phyloP scores from a whole-genome alignment of 1,139 yeast species.

The Saccharomyces hybrid region DNA sequence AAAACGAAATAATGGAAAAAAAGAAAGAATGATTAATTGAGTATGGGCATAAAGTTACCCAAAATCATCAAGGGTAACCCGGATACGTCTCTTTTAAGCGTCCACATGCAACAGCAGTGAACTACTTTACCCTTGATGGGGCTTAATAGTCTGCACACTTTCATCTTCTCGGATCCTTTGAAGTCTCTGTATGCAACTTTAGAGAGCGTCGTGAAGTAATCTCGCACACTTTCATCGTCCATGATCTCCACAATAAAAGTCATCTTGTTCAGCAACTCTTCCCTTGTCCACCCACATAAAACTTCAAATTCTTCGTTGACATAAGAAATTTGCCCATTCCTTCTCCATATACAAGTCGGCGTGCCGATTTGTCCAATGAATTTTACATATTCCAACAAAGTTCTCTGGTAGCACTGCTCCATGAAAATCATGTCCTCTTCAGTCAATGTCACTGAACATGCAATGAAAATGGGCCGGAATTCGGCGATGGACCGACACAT shows the following conservation, averaged over 20 bases:
- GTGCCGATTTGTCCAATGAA: constrained; percentile 82
- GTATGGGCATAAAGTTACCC: constrained; percentile 74
- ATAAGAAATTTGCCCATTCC: constrained; percentile 92
- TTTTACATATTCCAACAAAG: constrained; percentile 79
- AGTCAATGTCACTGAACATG: constrained; percentile 79
- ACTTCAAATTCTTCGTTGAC: constrained; percentile 89
- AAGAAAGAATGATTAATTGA: not conserved
- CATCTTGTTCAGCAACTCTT: constrained; percentile 53
- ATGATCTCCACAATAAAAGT: constrained; percentile 82
- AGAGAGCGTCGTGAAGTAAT: constrained; percentile 79
- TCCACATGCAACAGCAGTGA: constrained; percentile 81
- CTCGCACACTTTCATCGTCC: constrained; percentile 81
- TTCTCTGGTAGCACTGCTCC: constrained; percentile 94
- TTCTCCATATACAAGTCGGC: constrained; percentile 90
- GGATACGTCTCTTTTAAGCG: constrained; percentile 84
- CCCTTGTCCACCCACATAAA: constrained; percentile 81
- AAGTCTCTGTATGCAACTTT: constrained; percentile 89
- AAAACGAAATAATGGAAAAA: not conserved
- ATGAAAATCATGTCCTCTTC: constrained; percentile 89
- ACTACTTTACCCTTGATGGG: constrained; percentile 38
- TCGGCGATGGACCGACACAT: constrained; percentile 88
- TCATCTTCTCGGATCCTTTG: constrained; percentile 77
- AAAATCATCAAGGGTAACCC: constrained; percentile 96
- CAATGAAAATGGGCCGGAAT: constrained; percentile 86
- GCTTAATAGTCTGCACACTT: constrained; percentile 38